Evolutionary conservation across 148 eudicot species (phyloP).

Genomic region (Tetragonia tetragonoides): DNA sequence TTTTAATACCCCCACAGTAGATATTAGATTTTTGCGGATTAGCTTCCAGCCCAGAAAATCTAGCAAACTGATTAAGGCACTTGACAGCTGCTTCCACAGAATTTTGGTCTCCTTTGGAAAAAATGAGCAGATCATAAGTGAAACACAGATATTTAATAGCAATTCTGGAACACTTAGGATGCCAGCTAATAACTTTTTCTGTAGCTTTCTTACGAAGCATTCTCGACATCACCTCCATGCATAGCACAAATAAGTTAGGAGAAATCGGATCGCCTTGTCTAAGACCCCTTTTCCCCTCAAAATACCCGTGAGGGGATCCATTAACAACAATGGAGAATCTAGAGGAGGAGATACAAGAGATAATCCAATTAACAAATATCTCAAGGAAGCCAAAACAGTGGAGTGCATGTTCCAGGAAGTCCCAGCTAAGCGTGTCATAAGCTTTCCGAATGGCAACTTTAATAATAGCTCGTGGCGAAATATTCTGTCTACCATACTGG

Average conservation of each 20-base stretch:
- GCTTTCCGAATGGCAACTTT: not conserved
- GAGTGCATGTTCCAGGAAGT: not conserved
- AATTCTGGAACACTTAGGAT: not conserved
- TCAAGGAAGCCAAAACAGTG: not conserved
- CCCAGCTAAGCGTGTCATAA: not conserved
- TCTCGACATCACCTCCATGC: not conserved
- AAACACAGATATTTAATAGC: not conserved
- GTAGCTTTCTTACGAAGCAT: not conserved
- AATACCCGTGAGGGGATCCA: not conserved
- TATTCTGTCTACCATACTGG: not conserved
- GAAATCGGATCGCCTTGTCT: not conserved
- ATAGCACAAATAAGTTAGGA: not conserved
- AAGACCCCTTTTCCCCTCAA: not conserved
- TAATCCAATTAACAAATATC: too few relatives aligned
- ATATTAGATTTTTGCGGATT: not conserved
- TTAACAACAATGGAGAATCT: not conserved
- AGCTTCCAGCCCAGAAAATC: not conserved
- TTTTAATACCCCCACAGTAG: not conserved
- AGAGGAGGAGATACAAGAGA: not conserved
- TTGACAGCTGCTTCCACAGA: not conserved
- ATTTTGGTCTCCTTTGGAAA: not conserved
- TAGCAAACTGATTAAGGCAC: not conserved
- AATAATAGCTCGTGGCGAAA: not conserved
- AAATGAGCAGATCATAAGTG: not conserved
- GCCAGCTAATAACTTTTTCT: not conserved